Base-by-base conservation (phyloP, 2,329 filamentous ascomycete species). In the Cryphonectria naterciae region DNA sequence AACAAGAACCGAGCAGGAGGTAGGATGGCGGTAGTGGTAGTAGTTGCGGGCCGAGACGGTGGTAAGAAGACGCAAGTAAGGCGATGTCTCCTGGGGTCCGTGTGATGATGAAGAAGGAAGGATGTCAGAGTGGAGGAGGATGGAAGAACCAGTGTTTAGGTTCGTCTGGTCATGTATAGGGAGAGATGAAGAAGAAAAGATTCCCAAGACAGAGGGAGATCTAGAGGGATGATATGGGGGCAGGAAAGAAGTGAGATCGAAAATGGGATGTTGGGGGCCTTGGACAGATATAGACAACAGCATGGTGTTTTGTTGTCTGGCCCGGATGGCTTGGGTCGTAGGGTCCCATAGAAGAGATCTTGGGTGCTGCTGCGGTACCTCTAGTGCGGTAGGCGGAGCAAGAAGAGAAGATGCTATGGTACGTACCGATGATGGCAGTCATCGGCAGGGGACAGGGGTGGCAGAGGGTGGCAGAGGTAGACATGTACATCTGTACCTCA, bases 241-340 rank as follows among this genome's bases (percentile, higher is more conserved):
- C 63, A 65, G 17, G 41, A 65, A 37, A 35, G 43, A 25, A 64
- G 63, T 65, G 41, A 65, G 41, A 46, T 32, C 15, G 39, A 43
- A 28, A 65, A 49, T 65, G 63, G 63, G 63, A 54, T 62, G 63
- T 71, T 68, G 67, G 70, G 70, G 70, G 67, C 67, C 70, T 61
- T 56, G 70, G 67, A 65, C 49, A 69, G 70, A 69, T 71, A 71
- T 71, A 71, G 67, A 69, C 63, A 61, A 62, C 67, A 60, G 70
- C 69, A 58, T 52, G 70, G 70, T 71, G 70, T 71, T 71, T 71
- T 71, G 65, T 54, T 69, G 70, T 69, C 67, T 66, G 67, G 70
- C 32, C 37, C n/a, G 46, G 67, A 62, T 41, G 67, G 69, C 69
- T 69, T 71, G 52, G 67, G 69, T 71, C 49, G 69, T 68, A 58